Conservation (phyloP, 208 protist genomes). For the Angomonas ambiguus region DNA sequence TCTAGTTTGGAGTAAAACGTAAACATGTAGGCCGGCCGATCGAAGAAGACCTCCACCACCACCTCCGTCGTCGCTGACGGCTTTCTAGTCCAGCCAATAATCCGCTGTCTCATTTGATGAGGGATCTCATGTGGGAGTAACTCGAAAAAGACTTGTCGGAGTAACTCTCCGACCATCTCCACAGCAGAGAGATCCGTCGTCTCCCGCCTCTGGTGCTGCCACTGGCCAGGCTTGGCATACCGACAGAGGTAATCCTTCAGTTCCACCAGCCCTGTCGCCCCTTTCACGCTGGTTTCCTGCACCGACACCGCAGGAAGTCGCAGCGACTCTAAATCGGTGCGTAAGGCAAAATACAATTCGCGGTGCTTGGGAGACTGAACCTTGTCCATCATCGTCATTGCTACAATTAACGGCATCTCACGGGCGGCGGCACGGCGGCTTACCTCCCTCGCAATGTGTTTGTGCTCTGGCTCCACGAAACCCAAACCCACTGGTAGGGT, state of each 20-base stretch:
- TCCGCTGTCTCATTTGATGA: constrained; percentile 72
- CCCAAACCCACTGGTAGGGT: constrained; percentile 74
- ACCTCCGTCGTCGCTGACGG: constrained; percentile 79
- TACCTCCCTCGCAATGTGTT: constrained; percentile 61
- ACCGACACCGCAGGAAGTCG: constrained; percentile 51
- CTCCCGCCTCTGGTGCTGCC: constrained; percentile 71
- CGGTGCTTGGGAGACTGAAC: constrained; percentile 82
- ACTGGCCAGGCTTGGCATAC: constrained; percentile 65
- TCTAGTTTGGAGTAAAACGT: constrained; percentile 88
- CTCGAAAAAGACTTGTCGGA: constrained; percentile 81
- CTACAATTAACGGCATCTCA: constrained; percentile 76
- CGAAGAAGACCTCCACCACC: constrained; percentile 88
- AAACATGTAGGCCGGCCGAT: constrained; percentile 86
- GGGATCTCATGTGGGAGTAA: constrained; percentile 85
- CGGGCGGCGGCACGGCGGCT: constrained; percentile 61
- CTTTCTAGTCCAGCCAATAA: constrained; percentile 85
- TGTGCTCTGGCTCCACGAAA: constrained; percentile 83
- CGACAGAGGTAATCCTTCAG: constrained; percentile 82
- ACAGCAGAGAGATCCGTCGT: constrained; percentile 52
- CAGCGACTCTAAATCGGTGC: constrained; percentile 77
- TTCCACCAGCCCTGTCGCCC: constrained; percentile 78
- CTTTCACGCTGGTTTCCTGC: constrained; percentile 85
- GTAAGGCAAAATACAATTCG: constrained; percentile 86
- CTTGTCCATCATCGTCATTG: constrained; percentile 88
- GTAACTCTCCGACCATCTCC: constrained; percentile 78